Percentiles rank a stretch among this genome's conserved stretches.
phyloP scores from a whole-genome alignment of 2,329 filamentous ascomycete genomes.

The Penicillium brasilianum region DNA sequence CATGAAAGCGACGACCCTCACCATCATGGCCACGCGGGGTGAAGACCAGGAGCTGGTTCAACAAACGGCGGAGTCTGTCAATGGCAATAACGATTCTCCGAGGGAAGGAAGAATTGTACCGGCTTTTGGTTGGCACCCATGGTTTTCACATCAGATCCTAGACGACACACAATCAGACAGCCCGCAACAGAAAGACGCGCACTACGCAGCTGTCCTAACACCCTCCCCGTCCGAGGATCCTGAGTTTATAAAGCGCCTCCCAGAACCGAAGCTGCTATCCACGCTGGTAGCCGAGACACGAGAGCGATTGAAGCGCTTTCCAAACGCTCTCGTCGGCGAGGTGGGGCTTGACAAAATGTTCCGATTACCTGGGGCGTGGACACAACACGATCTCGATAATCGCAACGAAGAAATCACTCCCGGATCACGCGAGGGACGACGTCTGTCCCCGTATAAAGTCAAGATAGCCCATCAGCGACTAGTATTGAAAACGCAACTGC shows the following conservation, averaged over 20 bases:
- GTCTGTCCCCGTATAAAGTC: conserved; percentile 62
- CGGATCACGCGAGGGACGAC: conserved; percentile 64
- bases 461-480: conserved; percentile 62
- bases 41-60: conserved; percentile 66
- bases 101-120: conserved; percentile 52
- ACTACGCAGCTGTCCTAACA: conserved; percentile 61
- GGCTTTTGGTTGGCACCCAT: conserved; percentile 71
- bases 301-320: conserved; percentile 54
- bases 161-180: conserved; percentile 41
- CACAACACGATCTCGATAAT: conserved; percentile 35
- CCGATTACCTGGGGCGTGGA: conserved; percentile 62
- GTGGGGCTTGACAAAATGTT: conserved; percentile 67
- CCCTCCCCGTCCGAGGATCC: conserved; percentile 53
- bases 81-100: neutral
- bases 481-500: conserved; percentile 62
- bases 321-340: conserved; percentile 64
- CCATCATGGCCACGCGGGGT: conserved; percentile 66
- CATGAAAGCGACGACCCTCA: conserved; percentile 64
- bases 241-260: conserved; percentile 56
- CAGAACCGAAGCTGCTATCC: conserved; percentile 59
- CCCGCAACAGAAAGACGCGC: conserved; percentile 44
- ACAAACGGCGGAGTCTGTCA: conserved; percentile 49
- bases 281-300: conserved; percentile 57
- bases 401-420: conserved; percentile 55
- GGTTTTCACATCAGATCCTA: conserved; percentile 68